Percentiles rank a stretch among this genome's conserved stretches.
Evolutionary conservation across 768 basidiomycete genomes (phyloP).

Genomic region (Mycena floridula): DNA sequence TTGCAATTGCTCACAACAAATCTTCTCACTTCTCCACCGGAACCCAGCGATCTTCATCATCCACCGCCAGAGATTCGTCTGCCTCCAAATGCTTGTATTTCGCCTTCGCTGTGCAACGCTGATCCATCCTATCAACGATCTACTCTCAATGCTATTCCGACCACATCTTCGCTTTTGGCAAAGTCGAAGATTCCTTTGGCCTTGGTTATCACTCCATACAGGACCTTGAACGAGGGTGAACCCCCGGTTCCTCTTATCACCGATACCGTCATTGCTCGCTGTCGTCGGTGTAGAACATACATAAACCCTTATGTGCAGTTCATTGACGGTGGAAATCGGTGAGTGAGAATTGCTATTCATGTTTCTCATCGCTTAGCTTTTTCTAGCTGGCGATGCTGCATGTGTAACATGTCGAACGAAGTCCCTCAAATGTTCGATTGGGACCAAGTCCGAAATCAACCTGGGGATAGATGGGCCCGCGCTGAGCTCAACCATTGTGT

Average conservation of each 20-base stretch:
- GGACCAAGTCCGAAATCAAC: constrained; percentile 91
- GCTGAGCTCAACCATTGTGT: constrained; percentile 89
- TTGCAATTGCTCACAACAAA: constrained; percentile 83
- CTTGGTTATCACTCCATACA: constrained; percentile 86
- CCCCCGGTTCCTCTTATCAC: constrained; percentile 83
- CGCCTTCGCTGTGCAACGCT: constrained; percentile 74
- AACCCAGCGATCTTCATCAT: constrained; percentile 74
- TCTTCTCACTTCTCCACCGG: constrained; percentile 87
- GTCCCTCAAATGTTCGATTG: constrained; percentile 98
- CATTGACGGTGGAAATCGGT: constrained; percentile 95
- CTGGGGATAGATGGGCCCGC: constrained; percentile 91
- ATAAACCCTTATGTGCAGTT: constrained; percentile 98
- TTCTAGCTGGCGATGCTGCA: constrained; percentile 94
- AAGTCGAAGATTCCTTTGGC: constrained; percentile 91
- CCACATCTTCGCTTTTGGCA: constrained; percentile 76
- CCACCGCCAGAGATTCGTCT: constrained; percentile 88
- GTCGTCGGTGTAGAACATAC: constrained; percentile 92
- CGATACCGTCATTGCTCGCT: constrained; percentile 93
- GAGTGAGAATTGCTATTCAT: constrained; percentile 16
- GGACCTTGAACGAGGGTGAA: constrained; percentile 78
- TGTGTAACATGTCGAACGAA: constrained; percentile 98
- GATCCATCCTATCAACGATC: constrained; percentile 88
- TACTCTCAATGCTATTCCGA: constrained; percentile 91
- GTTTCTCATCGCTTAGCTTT: constrained; percentile 1
- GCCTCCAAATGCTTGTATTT: constrained; percentile 78